Base-by-base conservation (phyloP, 371 early-diverging fungal genomes). In the Haplosporangium sp. region DNA sequence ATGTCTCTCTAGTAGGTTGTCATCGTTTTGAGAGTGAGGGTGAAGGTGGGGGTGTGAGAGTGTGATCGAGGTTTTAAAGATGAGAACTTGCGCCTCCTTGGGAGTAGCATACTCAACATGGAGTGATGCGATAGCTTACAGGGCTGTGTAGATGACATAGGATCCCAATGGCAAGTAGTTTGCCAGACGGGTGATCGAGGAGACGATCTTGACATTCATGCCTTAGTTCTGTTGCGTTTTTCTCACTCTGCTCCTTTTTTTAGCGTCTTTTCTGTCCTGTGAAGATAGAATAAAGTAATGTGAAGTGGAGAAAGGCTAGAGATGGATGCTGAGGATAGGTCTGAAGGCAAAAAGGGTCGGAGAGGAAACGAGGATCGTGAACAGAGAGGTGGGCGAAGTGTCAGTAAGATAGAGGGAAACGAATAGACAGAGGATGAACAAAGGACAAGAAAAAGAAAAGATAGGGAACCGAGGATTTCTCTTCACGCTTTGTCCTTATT, bases 61-160 rank as follows among this genome's bases (percentile, higher is more conserved):
- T n/a, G 1, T 20, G 47, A n/a, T n/a, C n/a, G 9, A 45, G 12
- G 36, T 36, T 36, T 16, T 29, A 56, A 47, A 45, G 23, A 42
- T 46, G n/a, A 18, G 45, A n/a, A 4, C 29, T 6, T 6, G 42
- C 9, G 50, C 0, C 29, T n/a, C 18, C 18, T 45, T 10, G 5
- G 0, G 18, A 55, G 63, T 23, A 55, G 40, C 11, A 55, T 23
- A 37, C 16, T 13, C 37, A 38, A 23, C 23, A 37, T 23, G 1
- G 38, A 23, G 43, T 8, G 11, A 43, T 6, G 18, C 21, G 38
- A 14, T 40, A 14, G 47, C 76, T 59, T 76, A 76, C 76, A 77
- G 47, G 41, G 79, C 79, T 5, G 79, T 77, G 62, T 77, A 77
- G 52, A 77, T 72, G 45, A 77, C 79, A 72, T 77, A 77, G 42